Percentiles rank a stretch among this genome's conserved stretches.
phyloP scores from a whole-genome alignment of 2,329 filamentous ascomycete genomes.

The Arthrobotrys pseudoclavata region DNA sequence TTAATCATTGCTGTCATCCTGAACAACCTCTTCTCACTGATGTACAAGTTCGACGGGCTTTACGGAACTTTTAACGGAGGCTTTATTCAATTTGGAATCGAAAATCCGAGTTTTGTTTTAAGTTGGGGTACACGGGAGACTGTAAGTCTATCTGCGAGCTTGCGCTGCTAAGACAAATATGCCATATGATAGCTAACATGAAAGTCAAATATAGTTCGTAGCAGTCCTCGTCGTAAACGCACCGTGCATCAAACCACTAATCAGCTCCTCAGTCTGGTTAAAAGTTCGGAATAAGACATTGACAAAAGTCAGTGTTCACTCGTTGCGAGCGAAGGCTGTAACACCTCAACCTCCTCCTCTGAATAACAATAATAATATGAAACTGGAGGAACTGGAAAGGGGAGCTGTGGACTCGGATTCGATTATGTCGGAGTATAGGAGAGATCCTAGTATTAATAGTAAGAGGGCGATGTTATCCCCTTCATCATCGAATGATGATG shows the following conservation, averaged over 20 bases:
- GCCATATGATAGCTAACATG: not conserved
- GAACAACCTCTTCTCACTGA: conserved; percentile 57
- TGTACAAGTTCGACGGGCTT: conserved; percentile 56
- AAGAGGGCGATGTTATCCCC: conserved; percentile 55
- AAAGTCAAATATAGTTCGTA: conserved; percentile 33
- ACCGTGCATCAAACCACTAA: conserved; percentile 56
- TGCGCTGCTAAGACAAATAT: not conserved
- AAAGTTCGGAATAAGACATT: conserved; percentile 45
- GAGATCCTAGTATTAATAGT: conserved; percentile 56
- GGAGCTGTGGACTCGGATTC: conserved; percentile 37
- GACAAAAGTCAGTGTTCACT: conserved; percentile 49
- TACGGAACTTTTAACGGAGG: conserved; percentile 47
- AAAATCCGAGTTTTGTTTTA: conserved; percentile 57
- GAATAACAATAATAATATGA: not conserved
- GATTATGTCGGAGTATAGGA: conserved; percentile 48
- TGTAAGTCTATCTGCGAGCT: conserved; percentile 5
- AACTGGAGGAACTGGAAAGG: conserved; percentile 28
- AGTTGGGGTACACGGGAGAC: conserved; percentile 58
- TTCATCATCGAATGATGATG: conserved; percentile 32
- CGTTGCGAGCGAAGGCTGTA: conserved; percentile 21
- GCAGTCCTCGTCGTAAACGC: conserved; percentile 55
- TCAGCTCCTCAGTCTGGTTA: conserved; percentile 59
- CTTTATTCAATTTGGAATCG: conserved; percentile 46
- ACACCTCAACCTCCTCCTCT: not conserved
- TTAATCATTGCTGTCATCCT: conserved; percentile 54